Evolutionary conservation across 129 eudicot species (phyloP), one percentile per base, ranked within the genome.

Genomic region (Rutidosis leptorrhynchoides): DNA sequence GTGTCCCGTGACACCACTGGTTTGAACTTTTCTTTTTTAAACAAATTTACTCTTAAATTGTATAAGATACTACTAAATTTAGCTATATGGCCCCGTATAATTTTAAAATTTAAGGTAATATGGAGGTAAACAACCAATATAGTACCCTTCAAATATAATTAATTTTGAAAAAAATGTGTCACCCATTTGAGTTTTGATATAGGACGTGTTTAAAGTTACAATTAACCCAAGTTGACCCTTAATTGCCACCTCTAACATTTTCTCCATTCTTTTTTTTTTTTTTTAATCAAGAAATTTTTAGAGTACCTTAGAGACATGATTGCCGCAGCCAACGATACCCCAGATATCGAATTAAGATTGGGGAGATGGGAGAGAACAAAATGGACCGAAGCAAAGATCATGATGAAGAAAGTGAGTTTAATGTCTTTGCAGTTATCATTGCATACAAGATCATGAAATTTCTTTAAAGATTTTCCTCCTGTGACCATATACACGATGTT

Each of bases 331-430:
- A 74, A 17, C 3, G 79, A 74, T 1, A 74, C 68, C 3, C 73
- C 74, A n/a, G 79, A 67, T 43, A 74, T 74, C 68, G 74, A 67
- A 32, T 74, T 74, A 30, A 74, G 67, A 33, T 46, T 74, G 56
- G 79, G 79, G 29, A 74, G 79, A 60, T 74, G 68, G 27, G 74
- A 74, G 37, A 74, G 79, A 30, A 74, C 79, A n/a, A 74, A 74
- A 19, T 74, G 73, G 43, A 74, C 73, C 23, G 79, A 74, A 57
- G 79, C 73, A 54, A 74, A 58, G 58, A 84, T 80, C 77, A 84
- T 78, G 72, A 84, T 84, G 79, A 80, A 84, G 45, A 54, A 84
- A 27, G 79, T 45, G 61, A 66, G 68, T 23, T 16, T 67, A 46
- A 74, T 57, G 26, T 56, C 67, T 74, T 68, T 74, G 68, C 79